phyloP scores from a whole-genome alignment of 257 asterid genomes.

The Solanum chilense region DNA sequence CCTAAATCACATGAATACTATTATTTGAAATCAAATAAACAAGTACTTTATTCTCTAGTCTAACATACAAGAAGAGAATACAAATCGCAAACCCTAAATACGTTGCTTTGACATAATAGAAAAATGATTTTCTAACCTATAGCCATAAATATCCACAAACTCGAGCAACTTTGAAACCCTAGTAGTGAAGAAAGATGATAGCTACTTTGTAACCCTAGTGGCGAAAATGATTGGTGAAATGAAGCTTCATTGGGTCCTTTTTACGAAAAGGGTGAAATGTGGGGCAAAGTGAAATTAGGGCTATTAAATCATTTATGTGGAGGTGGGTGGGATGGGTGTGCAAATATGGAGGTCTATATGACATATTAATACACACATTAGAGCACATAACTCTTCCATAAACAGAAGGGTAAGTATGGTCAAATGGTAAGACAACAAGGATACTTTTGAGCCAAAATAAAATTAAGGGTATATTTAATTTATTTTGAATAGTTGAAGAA shows the following conservation, averaged over 20 bases:
- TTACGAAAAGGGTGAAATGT: background rate
- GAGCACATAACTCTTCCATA: background rate
- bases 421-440: too few species aligned
- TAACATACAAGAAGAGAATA: too few species aligned
- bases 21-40: background rate
- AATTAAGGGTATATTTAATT: too few species aligned
- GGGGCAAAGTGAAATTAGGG: background rate
- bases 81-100: too few species aligned
- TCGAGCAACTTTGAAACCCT: background rate
- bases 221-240: too few species aligned
- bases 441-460: too few species aligned
- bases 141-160: background rate
- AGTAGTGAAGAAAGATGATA: background rate
- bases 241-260: background rate
- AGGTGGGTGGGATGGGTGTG: background rate
- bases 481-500: too few species aligned
- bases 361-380: background rate
- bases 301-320: background rate
- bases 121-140: background rate
- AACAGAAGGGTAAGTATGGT: too few species aligned
- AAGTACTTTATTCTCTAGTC: too few species aligned
- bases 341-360: background rate
- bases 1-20: background rate
- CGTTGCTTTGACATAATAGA: too few species aligned
- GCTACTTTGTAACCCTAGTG: background rate